Evolutionary conservation across 805 yeast species (phyloP), one percentile per base, ranked within the genome.

Genomic region (Starmerella davenportii): DNA sequence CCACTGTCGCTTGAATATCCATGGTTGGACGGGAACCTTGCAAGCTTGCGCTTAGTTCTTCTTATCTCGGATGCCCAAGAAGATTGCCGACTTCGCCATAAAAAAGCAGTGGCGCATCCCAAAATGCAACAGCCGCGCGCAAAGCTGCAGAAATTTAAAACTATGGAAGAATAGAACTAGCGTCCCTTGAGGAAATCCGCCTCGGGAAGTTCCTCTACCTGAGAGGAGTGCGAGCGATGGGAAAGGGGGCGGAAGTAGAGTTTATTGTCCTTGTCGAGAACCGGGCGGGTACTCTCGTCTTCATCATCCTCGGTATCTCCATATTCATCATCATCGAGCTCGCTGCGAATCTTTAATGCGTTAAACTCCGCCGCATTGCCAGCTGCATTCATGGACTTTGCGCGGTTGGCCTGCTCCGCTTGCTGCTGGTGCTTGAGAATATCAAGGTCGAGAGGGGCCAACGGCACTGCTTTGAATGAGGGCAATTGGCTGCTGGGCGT

Each of bases 181-280:
- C n/a, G 33, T 16, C 50, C 44, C 27, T 38, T 42, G 34, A 55
- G 39, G 37, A 55, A 55, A 2, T 38, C 43, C 3, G 58, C 58
- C 8, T 54, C 55, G 11, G 43, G 55, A 35, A 55, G 54, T 28
- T 53, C 58, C 24, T 43, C 51, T 14, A 29, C 36, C 17, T 37
- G 35, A 8, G 42, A 30, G 4, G 47, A 32, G 5, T 21, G 29
- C 11, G 52, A 36, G 3, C 39, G 38, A 21, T 37, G 41, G 36
- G 40, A 32, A 15, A 27, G 17, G 3, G 49, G 47, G 8, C 18
- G 21, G 30, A 34, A 21, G n/a, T 2, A 21, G 20, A 13, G 20
- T 21, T 34, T 5, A 4, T 36, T 34, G 23, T 35, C 17, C 4
- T 32, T 18, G 21, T 37, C 38, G 14, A 34, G 17, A 15, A 17